phyloP scores from a whole-genome alignment of 306 rosid genomes.

The Trifolium repens region DNA sequence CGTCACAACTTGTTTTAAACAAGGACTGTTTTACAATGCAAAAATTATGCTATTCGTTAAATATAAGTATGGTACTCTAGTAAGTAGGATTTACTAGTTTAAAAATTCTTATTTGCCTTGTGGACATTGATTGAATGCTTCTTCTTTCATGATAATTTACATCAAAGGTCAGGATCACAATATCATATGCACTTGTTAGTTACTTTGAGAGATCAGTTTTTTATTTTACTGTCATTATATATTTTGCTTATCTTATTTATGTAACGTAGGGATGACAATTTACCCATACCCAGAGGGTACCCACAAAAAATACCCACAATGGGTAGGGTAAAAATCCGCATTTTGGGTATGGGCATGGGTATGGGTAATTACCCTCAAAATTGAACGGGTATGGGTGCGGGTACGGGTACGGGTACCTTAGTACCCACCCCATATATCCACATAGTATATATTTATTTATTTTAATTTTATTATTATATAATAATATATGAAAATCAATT shows the following conservation, averaged over 20 bases:
- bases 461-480: too few species aligned
- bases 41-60: conserved; percentile 11
- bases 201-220: conserved; percentile 43
- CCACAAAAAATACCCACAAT: too few species aligned
- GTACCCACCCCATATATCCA: too few species aligned
- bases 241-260: conserved; percentile 1
- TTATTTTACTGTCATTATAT: conserved; percentile 17
- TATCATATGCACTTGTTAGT: conserved; percentile 30
- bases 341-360: too few species aligned
- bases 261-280: too few species aligned
- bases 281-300: too few species aligned
- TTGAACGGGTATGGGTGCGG: too few species aligned
- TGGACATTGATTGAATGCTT: conserved; percentile 33
- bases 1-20: background rate
- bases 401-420: too few species aligned
- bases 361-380: too few species aligned
- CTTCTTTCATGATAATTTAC: conserved; percentile 50
- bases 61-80: background rate
- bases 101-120: conserved; percentile 17
- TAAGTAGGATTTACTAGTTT: conserved; percentile 15
- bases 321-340: too few species aligned
- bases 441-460: too few species aligned
- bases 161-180: conserved; percentile 15
- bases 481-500: too few species aligned
- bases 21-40: background rate